phyloP scores from a whole-genome alignment of 2,329 filamentous ascomycete genomes.

The Hirsutella rhossiliensis region DNA sequence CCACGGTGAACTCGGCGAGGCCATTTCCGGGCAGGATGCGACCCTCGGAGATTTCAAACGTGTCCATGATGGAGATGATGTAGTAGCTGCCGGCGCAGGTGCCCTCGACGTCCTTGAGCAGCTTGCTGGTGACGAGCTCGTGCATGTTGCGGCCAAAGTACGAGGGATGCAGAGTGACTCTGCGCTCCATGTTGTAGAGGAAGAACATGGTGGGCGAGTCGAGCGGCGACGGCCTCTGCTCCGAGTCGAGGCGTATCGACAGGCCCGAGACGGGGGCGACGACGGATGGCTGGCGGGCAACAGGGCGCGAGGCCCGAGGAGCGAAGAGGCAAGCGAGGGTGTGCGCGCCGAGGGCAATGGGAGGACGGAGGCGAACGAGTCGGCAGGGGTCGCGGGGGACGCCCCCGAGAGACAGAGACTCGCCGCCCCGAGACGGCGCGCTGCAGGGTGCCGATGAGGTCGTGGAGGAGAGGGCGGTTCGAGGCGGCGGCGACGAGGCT shows the following conservation, averaged over 20 bases:
- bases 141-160: conserved; percentile 94
- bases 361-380: background rate
- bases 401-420: background rate
- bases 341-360: background rate
- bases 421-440: background rate
- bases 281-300: too few relatives aligned
- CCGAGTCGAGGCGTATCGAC: too few relatives aligned
- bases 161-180: conserved; percentile 89
- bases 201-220: conserved; percentile 67
- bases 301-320: background rate
- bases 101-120: conserved; percentile 88
- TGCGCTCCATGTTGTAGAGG: conserved; percentile 90
- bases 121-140: conserved; percentile 77
- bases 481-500: background rate
- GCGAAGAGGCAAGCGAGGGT: background rate
- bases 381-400: background rate
- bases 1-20: conserved; percentile 86
- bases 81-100: conserved; percentile 93
- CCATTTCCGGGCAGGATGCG: conserved; percentile 86
- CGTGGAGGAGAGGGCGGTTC: background rate
- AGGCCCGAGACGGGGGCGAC: too few relatives aligned
- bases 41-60: conserved; percentile 87
- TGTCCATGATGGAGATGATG: conserved; percentile 96
- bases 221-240: too few relatives aligned
- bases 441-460: background rate